These are phyloP conservation scores for Avena atlantica DNA, from an alignment of 176 grass and related monocot genomes.

Conservation along the genomic window DNA sequence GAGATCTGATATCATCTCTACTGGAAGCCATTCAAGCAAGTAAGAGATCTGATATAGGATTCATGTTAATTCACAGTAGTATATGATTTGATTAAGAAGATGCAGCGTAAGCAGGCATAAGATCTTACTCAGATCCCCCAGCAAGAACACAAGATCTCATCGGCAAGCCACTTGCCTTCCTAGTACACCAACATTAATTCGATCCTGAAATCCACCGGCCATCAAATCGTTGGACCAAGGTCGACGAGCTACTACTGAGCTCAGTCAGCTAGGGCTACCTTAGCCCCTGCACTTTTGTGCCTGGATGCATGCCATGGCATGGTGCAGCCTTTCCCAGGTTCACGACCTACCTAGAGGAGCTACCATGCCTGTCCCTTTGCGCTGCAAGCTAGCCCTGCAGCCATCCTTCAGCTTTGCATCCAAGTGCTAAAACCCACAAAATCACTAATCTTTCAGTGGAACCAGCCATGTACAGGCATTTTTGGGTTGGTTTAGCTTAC, in stretches of 20 bases:
- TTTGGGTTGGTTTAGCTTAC: neutral
- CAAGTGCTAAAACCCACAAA: slow-evolving; percentile 49
- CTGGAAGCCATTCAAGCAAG: neutral
- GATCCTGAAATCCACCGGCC: slow-evolving; percentile 56
- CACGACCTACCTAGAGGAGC: slow-evolving; percentile 37
- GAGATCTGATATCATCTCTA: slow-evolving; percentile 40
- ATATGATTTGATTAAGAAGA: slow-evolving; percentile 24
- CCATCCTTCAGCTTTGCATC: slow-evolving; percentile 42
- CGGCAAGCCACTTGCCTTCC: slow-evolving; percentile 47
- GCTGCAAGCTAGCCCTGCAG: slow-evolving; percentile 27
- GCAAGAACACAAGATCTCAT: slow-evolving; percentile 40
- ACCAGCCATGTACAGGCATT: slow-evolving; percentile 39
- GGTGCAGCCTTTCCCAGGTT: slow-evolving; percentile 55
- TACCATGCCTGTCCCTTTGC: slow-evolving; percentile 49
- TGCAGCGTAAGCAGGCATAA: slow-evolving; percentile 34
- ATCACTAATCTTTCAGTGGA: slow-evolving; percentile 55
- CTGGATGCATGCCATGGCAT: slow-evolving; percentile 34
- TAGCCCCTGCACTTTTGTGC: slow-evolving; percentile 47
- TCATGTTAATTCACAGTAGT: neutral
- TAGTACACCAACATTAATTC: slow-evolving; percentile 50
- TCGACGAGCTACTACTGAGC: slow-evolving; percentile 45
- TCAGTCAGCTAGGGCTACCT: slow-evolving; percentile 51
- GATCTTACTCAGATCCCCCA: slow-evolving; percentile 43
- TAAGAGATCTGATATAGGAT: neutral
- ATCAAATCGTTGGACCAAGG: slow-evolving; percentile 58